Percentiles rank a stretch among this genome's conserved stretches.
Evolutionary conservation across 2,329 filamentous ascomycete species (phyloP).

Genomic region (Aspergillus sp.): DNA sequence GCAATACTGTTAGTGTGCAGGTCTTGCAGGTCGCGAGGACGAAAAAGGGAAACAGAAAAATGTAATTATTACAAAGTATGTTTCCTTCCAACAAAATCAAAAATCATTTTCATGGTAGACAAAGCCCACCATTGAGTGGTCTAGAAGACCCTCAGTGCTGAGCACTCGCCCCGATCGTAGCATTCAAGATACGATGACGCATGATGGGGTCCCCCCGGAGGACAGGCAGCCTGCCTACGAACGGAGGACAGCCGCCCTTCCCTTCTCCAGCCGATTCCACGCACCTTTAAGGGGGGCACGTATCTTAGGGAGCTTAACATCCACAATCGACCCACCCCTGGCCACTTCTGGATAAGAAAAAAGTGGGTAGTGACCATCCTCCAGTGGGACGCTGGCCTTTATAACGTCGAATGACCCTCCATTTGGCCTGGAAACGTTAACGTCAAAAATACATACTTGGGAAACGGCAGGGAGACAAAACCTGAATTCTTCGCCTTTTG

Average conservation of each 20-base stretch:
- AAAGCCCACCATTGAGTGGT: background rate
- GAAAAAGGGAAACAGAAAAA: constrained; percentile 10
- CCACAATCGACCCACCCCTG: constrained; percentile 36
- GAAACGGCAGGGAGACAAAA: constrained; percentile 5
- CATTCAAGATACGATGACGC: constrained; percentile 1
- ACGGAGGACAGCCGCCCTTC: constrained; percentile 5
- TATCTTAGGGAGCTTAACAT: constrained; percentile 25
- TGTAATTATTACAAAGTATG: background rate
- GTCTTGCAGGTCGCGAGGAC: background rate
- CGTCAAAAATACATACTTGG: constrained; percentile 10
- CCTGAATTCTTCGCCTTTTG: constrained; percentile 1
- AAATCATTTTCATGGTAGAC: too few relatives aligned
- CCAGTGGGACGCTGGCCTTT: constrained; percentile 34
- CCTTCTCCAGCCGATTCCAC: constrained; percentile 14
- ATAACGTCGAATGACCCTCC: constrained; percentile 36
- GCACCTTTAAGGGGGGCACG: constrained; percentile 10
- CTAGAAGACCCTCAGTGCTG: background rate
- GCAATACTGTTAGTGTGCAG: background rate
- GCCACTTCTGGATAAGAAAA: constrained; percentile 31
- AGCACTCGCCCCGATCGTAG: background rate
- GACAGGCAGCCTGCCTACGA: background rate
- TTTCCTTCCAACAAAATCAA: too few relatives aligned
- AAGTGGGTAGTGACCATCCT: constrained; percentile 36
- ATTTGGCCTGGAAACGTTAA: constrained; percentile 21
- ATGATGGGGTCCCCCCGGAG: background rate